These are phyloP conservation scores for Pseudohalonectria lignicola DNA, from an alignment of 2,329 filamentous ascomycete species.

Conservation along the genomic window DNA sequence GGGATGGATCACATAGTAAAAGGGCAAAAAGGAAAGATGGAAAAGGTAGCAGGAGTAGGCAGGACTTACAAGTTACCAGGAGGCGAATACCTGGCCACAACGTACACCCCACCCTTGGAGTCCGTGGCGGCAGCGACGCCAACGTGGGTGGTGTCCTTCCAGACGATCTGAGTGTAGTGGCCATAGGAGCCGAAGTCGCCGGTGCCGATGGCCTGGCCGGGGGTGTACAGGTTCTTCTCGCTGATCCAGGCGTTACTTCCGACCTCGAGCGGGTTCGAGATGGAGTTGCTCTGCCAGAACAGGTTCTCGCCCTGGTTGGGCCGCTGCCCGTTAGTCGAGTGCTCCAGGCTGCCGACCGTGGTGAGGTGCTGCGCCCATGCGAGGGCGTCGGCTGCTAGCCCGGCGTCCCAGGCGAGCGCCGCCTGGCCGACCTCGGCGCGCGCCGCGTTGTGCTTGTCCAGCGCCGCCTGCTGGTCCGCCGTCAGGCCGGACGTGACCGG, in stretches of 20 bases:
- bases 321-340: constrained; percentile 12
- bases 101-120: constrained; percentile 4
- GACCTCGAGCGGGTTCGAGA: constrained; percentile 9
- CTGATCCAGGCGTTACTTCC: constrained; percentile 19
- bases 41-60: no score
- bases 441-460: constrained; percentile 17
- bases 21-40: no score
- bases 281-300: constrained; percentile 9
- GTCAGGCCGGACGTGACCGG: constrained; percentile 1
- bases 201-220: constrained; percentile 20
- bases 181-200: constrained; percentile 20
- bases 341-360: constrained; percentile 15
- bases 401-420: constrained; percentile 16
- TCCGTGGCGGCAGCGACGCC: constrained; percentile 2
- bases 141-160: constrained; percentile 9
- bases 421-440: constrained; percentile 13
- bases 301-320: constrained; percentile 20
- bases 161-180: constrained; percentile 22
- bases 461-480: constrained; percentile 13
- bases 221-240: constrained; percentile 20
- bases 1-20: no score
- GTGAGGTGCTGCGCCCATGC: constrained; percentile 17
- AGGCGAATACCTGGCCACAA: constrained; percentile 4
- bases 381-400: constrained; percentile 15
- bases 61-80: constrained; percentile 5